These are phyloP conservation scores for Inga leiocalycina DNA, from an alignment of 306 rosid genomes.

Conservation along the genomic window DNA sequence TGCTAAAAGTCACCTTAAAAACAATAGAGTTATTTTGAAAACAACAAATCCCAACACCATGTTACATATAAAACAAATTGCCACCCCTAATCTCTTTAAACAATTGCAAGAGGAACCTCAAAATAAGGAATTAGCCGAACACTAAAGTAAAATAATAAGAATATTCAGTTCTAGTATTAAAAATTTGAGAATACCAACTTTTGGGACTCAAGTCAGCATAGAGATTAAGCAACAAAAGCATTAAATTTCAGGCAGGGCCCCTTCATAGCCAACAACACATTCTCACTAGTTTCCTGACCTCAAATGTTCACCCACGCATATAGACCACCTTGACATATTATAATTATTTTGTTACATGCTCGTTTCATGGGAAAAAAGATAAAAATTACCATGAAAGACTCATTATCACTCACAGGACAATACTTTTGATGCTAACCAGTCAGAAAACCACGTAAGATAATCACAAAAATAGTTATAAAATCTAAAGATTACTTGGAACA, in stretches of 20 bases:
- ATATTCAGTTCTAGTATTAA: not conserved
- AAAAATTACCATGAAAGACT: not conserved
- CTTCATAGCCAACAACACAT: not conserved
- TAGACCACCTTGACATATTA: not conserved
- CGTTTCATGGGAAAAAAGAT: not conserved
- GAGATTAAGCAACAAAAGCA: not conserved
- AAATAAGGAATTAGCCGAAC: not conserved
- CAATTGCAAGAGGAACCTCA: not conserved
- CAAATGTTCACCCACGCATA: not conserved
- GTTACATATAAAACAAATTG: not conserved
- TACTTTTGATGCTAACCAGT: not conserved
- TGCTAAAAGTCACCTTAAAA: not conserved
- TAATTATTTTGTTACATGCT: not conserved
- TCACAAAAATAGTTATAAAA: not conserved
- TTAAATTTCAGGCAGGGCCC: not conserved
- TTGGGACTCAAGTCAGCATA: not conserved
- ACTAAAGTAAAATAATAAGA: not conserved
- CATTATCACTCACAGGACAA: not conserved
- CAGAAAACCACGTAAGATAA: not conserved
- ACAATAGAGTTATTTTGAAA: not conserved
- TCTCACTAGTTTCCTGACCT: not conserved
- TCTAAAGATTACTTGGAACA: not conserved
- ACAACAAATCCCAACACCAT: not conserved
- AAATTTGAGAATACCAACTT: not conserved
- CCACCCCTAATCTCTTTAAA: not conserved